Percentiles rank a stretch among this genome's conserved stretches.
These are phyloP conservation scores for Penicillium pulvis DNA, from an alignment of 495 filamentous ascomycete genomes.

Conservation along the genomic window DNA sequence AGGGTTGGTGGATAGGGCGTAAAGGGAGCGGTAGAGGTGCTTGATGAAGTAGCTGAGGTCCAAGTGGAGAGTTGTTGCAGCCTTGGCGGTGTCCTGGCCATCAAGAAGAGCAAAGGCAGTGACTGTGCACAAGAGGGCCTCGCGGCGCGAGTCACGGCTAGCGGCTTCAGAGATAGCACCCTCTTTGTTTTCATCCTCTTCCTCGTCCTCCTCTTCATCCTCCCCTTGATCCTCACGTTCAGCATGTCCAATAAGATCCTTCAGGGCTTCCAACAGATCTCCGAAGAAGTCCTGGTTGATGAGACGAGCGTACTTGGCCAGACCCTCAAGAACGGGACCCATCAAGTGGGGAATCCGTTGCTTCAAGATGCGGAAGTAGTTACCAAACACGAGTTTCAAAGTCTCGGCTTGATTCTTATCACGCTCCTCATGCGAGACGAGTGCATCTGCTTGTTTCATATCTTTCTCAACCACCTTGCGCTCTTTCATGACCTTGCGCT, in stretches of 20 bases:
- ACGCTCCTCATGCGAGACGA: slow-evolving; percentile 86
- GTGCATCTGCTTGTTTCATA: slow-evolving; percentile 87
- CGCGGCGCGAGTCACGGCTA: slow-evolving; percentile 70
- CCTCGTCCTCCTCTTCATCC: slow-evolving; percentile 33
- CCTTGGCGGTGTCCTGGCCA: slow-evolving; percentile 75
- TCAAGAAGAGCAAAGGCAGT: slow-evolving; percentile 92
- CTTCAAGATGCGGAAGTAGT: slow-evolving; percentile 94
- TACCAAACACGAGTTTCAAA: slow-evolving; percentile 90
- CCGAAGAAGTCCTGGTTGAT: slow-evolving; percentile 99
- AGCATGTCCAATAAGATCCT: slow-evolving; percentile 79
- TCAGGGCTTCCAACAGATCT: slow-evolving; percentile 88
- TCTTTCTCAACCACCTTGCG: slow-evolving; percentile 87
- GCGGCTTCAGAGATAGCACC: slow-evolving; percentile 28
- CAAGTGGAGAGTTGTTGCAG: slow-evolving; percentile 70
- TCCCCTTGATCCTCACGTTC: slow-evolving; percentile 52
- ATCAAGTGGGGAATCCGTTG: slow-evolving; percentile 73
- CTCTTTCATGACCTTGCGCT: slow-evolving; percentile 76
- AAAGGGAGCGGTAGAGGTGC: slow-evolving; percentile 83
- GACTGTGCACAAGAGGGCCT: slow-evolving; percentile 90
- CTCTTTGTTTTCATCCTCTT: slow-evolving; percentile 42
- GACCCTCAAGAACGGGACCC: slow-evolving; percentile 89
- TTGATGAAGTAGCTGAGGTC: slow-evolving; percentile 94
- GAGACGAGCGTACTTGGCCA: slow-evolving; percentile 89
- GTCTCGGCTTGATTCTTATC: slow-evolving; percentile 93
- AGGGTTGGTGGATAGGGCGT: slow-evolving; percentile 73